Evolutionary conservation across 73 alveolate species (phyloP).

Genomic region (Paramecium tetraurelia): DNA sequence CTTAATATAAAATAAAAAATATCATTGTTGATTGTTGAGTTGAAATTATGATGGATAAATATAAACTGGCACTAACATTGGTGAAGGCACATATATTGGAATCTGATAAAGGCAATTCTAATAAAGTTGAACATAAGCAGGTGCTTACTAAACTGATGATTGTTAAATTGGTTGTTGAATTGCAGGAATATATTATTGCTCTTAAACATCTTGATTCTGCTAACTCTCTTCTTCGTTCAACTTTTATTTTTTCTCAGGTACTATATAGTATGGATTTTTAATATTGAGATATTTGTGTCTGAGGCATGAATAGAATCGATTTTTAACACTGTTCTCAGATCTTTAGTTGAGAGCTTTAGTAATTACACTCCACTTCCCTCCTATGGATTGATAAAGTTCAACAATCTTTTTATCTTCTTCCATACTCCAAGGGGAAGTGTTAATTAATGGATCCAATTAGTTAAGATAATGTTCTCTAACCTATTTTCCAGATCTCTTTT

Average conservation of each 20-base stretch:
- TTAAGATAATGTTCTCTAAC: conserved; percentile 58
- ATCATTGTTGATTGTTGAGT: neutral
- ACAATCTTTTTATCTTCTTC: conserved; percentile 62
- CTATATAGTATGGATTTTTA: neutral
- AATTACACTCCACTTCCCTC: conserved; percentile 94
- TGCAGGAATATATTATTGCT: neutral
- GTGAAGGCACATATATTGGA: neutral
- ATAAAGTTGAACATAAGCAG: neutral
- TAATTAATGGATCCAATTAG: conserved; percentile 50
- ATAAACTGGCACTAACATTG: neutral
- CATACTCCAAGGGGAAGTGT: conserved; percentile 35
- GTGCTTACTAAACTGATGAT: neutral
- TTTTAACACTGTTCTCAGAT: conserved; percentile 93
- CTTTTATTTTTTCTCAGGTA: conserved; percentile 27
- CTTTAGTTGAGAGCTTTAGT: conserved; percentile 83
- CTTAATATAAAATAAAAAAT: neutral
- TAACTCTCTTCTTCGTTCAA: neutral
- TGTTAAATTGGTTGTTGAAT: neutral
- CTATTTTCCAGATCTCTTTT: conserved; percentile 39
- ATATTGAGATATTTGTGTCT: conserved; percentile 49
- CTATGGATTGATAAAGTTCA: conserved; percentile 63
- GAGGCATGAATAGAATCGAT: conserved; percentile 73
- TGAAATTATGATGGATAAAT: neutral
- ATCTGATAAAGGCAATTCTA: neutral
- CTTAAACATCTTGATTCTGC: neutral